Conservation (phyloP, 805 yeast genomes). For the Lachancea kluyveri region DNA sequence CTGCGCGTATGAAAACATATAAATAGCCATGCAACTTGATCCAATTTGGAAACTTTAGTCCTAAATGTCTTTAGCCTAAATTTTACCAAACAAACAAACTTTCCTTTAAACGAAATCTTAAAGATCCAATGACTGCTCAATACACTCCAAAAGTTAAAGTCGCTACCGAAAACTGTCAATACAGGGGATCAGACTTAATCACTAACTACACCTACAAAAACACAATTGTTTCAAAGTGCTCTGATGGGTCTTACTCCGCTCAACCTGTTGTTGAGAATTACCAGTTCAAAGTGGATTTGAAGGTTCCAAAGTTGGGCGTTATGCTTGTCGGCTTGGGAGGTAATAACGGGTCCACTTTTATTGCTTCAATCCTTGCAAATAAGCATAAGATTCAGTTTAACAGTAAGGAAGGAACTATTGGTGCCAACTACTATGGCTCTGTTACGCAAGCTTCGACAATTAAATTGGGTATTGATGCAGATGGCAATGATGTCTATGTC, state of each 20-base stretch:
- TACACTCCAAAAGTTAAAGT: no score
- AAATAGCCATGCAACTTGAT: no score
- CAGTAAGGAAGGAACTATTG: conserved; percentile 70
- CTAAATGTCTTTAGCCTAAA: no score
- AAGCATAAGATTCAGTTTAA: conserved; percentile 70
- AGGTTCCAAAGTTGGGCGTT: conserved; percentile 79
- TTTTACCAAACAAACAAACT: no score
- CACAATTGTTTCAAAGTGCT: conserved; percentile 51
- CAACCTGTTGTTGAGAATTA: conserved; percentile 68
- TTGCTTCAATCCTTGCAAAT: conserved; percentile 82
- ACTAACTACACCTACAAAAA: conserved; percentile 61
- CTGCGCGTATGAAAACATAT: no score
- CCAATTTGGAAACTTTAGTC: no score
- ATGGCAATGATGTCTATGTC: conserved; percentile 82
- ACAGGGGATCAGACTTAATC: conserved; percentile 44
- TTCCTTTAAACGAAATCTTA: no score
- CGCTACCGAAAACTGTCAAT: conserved; percentile 44
- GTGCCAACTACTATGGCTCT: conserved; percentile 86
- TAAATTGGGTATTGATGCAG: conserved; percentile 76
- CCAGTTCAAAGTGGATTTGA: conserved; percentile 79
- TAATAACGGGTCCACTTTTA: conserved; percentile 89
- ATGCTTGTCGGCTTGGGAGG: conserved; percentile 95
- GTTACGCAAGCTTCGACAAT: conserved; percentile 91
- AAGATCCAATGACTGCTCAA: no score
- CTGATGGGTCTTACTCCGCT: conserved; percentile 51